Percentiles rank a stretch among this genome's conserved stretches.
Evolutionary conservation across 352 stramenopile genomes (phyloP).

Genomic region (Peronosclerospora sorghi): DNA sequence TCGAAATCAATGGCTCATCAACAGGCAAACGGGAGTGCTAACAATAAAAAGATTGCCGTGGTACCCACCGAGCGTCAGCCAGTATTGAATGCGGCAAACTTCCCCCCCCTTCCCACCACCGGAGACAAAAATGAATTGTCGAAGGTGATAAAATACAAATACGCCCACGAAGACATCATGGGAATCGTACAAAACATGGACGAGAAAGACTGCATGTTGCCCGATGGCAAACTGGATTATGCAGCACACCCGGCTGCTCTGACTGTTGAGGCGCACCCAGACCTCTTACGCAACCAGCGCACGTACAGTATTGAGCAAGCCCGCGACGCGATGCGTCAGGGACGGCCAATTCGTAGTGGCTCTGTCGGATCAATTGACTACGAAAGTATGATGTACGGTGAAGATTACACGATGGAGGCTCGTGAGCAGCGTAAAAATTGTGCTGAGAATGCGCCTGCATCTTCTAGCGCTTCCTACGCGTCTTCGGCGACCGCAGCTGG

Average conservation of each 20-base stretch:
- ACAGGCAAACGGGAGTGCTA: conserved; percentile 18
- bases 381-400: conserved; percentile 85
- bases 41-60: conserved; percentile 21
- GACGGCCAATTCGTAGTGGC: conserved; percentile 79
- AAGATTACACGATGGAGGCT: conserved; percentile 83
- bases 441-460: conserved; percentile 2
- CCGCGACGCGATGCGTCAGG: conserved; percentile 81
- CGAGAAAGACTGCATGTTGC: conserved; percentile 67
- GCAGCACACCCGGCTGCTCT: conserved; percentile 65
- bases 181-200: conserved; percentile 88
- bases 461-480: conserved; percentile 1
- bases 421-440: conserved; percentile 58
- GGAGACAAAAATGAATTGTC: conserved; percentile 24
- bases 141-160: conserved; percentile 54
- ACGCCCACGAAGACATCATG: conserved; percentile 86
- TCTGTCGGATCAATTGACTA: conserved; percentile 83
- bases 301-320: conserved; percentile 90
- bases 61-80: conserved; percentile 43
- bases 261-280: conserved; percentile 67
- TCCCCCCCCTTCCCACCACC: conserved; percentile 55
- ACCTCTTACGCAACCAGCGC: conserved; percentile 84
- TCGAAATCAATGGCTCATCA: conserved; percentile 29
- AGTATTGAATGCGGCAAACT: conserved; percentile 74
- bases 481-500: conserved; percentile 7
- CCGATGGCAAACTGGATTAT: conserved; percentile 74